A percentile compares a stretch with the other conserved stretches of the same genome.
phyloP scores from a whole-genome alignment of 2,329 filamentous ascomycete species.

The Fulvia fulva region DNA sequence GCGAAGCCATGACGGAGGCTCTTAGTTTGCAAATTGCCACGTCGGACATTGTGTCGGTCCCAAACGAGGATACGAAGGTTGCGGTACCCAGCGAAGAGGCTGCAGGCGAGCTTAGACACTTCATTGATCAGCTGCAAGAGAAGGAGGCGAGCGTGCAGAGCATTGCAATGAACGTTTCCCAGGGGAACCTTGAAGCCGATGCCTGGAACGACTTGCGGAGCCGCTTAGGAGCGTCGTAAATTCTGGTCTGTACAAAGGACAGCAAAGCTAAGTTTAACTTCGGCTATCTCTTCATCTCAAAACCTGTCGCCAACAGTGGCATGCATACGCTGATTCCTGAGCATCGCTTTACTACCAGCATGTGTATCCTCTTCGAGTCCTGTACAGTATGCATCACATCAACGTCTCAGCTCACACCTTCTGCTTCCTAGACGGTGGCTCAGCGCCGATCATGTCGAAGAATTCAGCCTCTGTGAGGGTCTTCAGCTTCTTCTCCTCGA shows the following conservation, averaged over 20 bases:
- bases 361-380: neutral
- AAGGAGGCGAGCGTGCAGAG: conserved; percentile 67
- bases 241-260: neutral
- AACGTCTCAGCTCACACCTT: neutral
- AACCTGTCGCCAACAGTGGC: neutral
- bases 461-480: conserved; percentile 20
- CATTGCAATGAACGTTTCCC: conserved; percentile 66
- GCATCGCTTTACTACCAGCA: neutral
- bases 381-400: neutral
- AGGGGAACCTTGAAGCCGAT: conserved; percentile 31
- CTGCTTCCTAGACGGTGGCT: conserved; percentile 12
- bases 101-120: conserved; percentile 54
- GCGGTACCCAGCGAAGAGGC: conserved; percentile 56
- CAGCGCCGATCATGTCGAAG: conserved; percentile 11
- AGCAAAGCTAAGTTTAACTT: neutral
- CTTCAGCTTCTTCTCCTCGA: conserved; percentile 9
- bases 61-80: conserved; percentile 74
- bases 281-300: neutral
- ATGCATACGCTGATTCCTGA: neutral
- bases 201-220: conserved; percentile 29
- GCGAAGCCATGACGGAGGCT: conserved; percentile 58
- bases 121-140: conserved; percentile 61
- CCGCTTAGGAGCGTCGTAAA: conserved; percentile 14
- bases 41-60: conserved; percentile 78
- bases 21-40: conserved; percentile 65